Evolutionary conservation across 2,329 filamentous ascomycete species (phyloP), one percentile per base, ranked within the genome.

Genomic region (Fusarium sp.): DNA sequence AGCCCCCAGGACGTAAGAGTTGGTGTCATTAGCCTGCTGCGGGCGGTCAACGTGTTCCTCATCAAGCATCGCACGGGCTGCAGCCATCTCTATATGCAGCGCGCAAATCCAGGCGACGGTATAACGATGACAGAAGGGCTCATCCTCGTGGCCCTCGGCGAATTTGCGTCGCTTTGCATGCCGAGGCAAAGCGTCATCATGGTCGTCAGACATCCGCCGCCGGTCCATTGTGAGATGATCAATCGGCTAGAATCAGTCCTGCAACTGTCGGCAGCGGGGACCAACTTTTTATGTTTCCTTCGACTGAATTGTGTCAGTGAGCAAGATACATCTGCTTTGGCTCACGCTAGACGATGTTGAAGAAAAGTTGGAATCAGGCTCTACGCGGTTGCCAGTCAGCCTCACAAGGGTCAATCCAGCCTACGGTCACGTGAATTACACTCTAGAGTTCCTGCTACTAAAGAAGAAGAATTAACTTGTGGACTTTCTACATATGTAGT

Each of bases 41-140:
- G 20, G 13, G 2, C 15, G 15, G 10, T 23, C 25, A 6, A 41
- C 2, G 13, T 77, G 69, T 7, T 47, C 22, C 19, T 75, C 62
- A 13, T 78, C 75, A 0, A 78, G 71, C 68, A 78, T 74, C 1
- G 50, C 67, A 1, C 54, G 52, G 1, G 75, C 73, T 6, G 77
- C 76, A 2, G 73, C 71, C 56, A 71, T 65, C 20, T 79, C 76
- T 0, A 71, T 60, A 1, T 47, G 51, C 0, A 78, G 30, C 0
- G 77, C 75, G 43, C 73, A 78, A 0, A 79, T 70, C 77, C 77
- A 79, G 0, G 75, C 77, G 4, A 79, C 58, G 0, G 73, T 76
- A 30, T 63, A 63, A 0, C 17, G 10, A 0, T n/a, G 25, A 7
- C 4, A n/a, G 0, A 2, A 8, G 0, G 1, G 1, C 0, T 9